Evolutionary conservation across 2,329 filamentous ascomycete species (phyloP), one percentile per base, ranked within the genome.

Genomic region (Aspergillus sp.): DNA sequence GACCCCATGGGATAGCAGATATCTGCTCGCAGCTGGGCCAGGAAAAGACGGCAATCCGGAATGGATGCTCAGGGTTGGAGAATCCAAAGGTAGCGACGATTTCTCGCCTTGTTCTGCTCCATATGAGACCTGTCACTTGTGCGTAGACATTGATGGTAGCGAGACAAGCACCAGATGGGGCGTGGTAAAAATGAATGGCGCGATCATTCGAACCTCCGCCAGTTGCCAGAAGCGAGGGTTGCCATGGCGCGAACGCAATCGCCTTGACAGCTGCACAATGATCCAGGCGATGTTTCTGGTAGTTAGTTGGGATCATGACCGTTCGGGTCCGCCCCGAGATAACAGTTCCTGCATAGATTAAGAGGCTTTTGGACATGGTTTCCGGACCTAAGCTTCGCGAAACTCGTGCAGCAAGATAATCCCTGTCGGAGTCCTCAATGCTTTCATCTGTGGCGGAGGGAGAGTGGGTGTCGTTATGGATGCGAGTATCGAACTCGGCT

Each of bases 161-260:
- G 25, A 99, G 81, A 53, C 86, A 86, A 2, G 90, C 85, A 4
- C 93, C 94, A 0, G 91, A 92, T 17, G 81, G 81, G 1, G 90
- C 88, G 71, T 97, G 92, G 71, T 88, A 97, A 76, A 99, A 99
- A 73, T 96, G 92, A 53, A 99, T 96, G 69, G 91, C 91, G 63
- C 91, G 90, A 74, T 99, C 93, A 64, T 95, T 96, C 43, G 89
- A 93, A 20, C 94, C 94, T 36, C 94, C 93, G 3, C 94, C 91
- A 1, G 93, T 95, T 13, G 94, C 94, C 36, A 99, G 74, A 4
- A 99, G 80, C 3, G 88, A 88, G 20, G 88, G 84, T 52, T 93
- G 88, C 93, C 92, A 99, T 0, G 94, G 93, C 58, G 93, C 96
- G 72, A 97, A 97, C 2, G 94, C 91, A 61, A 97, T 94, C 29